Base-by-base conservation (phyloP, 2,329 filamentous ascomycete genomes). In the Purpureocillium lavendulum region DNA sequence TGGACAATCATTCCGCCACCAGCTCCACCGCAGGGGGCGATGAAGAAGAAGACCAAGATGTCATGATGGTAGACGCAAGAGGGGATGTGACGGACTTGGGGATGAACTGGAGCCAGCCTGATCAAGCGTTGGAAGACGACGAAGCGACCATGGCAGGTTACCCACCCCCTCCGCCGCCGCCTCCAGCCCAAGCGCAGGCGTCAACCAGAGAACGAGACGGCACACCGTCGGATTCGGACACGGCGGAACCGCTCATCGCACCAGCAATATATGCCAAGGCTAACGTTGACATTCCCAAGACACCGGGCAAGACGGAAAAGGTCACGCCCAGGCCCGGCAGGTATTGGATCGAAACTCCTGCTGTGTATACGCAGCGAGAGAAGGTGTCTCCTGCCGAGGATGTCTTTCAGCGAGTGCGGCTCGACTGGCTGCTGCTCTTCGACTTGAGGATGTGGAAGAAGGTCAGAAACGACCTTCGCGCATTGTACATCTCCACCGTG, bases 401-500 rank as follows among this genome's bases (percentile, higher is more conserved):
- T 54, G 71, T 98, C 5, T 88, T 87, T 66, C 80, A 90, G 55
- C 82, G 89, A 26, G 84, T 97, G 11, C 82, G 92, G 26, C 70
- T 98, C 6, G 92, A 98, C 61, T 95, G 87, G 77, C 75, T 98
- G 55, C 87, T 98, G 24, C 70, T 98, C 8, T 98, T 95, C 57
- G 92, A 98, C 58, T 66, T 98, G 38, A 75, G 92, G 32, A 80
- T 98, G 73, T 98, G 92, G 92, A 98, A 98, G 64, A 92, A 88
- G 58, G 77, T 94, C 26, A 80, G 92, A 41, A 88, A 90, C 36
- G 86, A 94, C 56, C 73, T 98, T 41, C 82, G 92, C 26, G 85
- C 95, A 46, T 75, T 98, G 2, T 97, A 96, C 62, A 95, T 98
- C 51, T 92, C 87, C 36, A 98, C 92, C 0, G 87, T 98, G 5